A percentile compares a stretch with the other conserved stretches of the same genome.
phyloP scores from a whole-genome alignment of 345 rosid species.

The Capsella bursapastoris region DNA sequence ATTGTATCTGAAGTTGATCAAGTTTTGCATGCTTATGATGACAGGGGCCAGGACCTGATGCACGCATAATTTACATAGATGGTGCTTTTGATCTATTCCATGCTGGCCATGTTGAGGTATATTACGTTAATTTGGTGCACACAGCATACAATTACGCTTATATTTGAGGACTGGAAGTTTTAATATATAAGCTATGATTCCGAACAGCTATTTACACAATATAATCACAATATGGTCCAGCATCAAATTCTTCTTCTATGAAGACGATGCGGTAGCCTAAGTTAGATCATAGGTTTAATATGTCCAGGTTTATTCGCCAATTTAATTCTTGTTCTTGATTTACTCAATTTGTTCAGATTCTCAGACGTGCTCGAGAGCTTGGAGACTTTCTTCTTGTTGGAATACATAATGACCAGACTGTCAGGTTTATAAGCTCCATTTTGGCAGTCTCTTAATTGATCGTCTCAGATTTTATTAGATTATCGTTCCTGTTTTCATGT shows the following conservation, averaged over 20 bases:
- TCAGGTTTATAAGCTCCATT: constrained; percentile 57
- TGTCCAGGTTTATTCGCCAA: neutral
- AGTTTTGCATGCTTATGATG: constrained; percentile 23
- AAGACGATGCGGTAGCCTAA: neutral
- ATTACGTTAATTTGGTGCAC: constrained; percentile 16
- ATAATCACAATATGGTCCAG: neutral
- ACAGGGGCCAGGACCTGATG: constrained; percentile 91
- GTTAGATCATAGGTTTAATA: neutral
- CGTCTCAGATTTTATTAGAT: constrained; percentile 9
- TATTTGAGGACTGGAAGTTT: neutral
- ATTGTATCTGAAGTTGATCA: constrained; percentile 18
- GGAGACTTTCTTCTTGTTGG: constrained; percentile 97
- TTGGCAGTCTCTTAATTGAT: constrained; percentile 10
- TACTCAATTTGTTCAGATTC: constrained; percentile 57
- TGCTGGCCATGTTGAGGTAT: constrained; percentile 99
- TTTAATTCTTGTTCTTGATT: constrained; percentile 17
- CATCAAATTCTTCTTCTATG: neutral
- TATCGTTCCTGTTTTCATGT: neutral
- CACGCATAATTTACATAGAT: constrained; percentile 84
- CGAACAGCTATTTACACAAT: neutral
- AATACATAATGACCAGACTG: constrained; percentile 78
- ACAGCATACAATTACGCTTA: constrained; percentile 4
- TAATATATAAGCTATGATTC: neutral
- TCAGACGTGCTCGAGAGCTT: constrained; percentile 83
- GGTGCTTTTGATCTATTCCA: constrained; percentile 99